Evolutionary conservation across 2,329 filamentous ascomycete species (phyloP).

Genomic region (Calonectria pseudoreteaudii): DNA sequence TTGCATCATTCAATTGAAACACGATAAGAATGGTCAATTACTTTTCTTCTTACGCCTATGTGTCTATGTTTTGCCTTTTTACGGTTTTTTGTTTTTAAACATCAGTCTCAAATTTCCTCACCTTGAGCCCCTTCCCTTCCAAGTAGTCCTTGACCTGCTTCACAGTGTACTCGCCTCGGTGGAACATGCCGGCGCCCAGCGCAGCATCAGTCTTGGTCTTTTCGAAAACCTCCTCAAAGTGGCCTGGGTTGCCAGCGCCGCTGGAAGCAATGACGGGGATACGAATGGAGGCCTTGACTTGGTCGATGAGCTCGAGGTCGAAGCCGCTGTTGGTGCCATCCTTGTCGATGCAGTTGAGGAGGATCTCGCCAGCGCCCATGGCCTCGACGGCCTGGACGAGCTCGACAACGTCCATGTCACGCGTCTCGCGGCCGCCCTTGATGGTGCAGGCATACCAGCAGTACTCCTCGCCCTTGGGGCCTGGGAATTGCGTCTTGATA

Average conservation of each 20-base stretch:
- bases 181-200: slow-evolving; percentile 96
- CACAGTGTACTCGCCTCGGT: slow-evolving; percentile 94
- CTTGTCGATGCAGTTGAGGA: slow-evolving; percentile 97
- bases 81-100: slow-evolving; percentile 25
- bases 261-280: slow-evolving; percentile 97
- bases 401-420: slow-evolving; percentile 92
- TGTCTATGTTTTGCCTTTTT: not conserved
- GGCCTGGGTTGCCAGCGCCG: slow-evolving; percentile 86
- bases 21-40: slow-evolving; percentile 1
- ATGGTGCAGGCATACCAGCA: slow-evolving; percentile 99
- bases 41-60: slow-evolving; percentile 1
- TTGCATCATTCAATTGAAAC: slow-evolving; percentile 25
- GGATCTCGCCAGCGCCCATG: slow-evolving; percentile 93
- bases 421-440: slow-evolving; percentile 93
- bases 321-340: slow-evolving; percentile 96
- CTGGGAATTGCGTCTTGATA: slow-evolving; percentile 75
- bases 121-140: slow-evolving; percentile 75
- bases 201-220: slow-evolving; percentile 91
- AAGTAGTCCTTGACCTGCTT: slow-evolving; percentile 92
- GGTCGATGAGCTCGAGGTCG: slow-evolving; percentile 88
- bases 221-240: slow-evolving; percentile 92
- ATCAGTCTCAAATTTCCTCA: slow-evolving; percentile 81
- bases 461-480: slow-evolving; percentile 80
- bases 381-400: slow-evolving; percentile 90
- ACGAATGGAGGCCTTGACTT: slow-evolving; percentile 86